Conservation (phyloP, 1,284 basidiomycete genomes). For the Hymenochaete sp. region DNA sequence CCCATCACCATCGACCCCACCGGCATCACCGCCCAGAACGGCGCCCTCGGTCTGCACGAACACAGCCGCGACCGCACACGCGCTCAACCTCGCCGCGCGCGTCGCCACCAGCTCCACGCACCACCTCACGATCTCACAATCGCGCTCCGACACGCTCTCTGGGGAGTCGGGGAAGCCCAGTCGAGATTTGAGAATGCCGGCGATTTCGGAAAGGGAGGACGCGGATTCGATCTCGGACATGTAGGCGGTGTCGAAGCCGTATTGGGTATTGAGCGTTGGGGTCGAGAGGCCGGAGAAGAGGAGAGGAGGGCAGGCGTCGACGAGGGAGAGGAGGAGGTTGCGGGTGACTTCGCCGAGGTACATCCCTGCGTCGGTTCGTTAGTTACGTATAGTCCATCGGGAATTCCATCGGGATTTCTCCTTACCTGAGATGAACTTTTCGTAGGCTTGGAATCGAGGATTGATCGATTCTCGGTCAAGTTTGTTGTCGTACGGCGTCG, state of each 20-base stretch:
- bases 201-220: conserved; percentile 32
- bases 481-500: conserved; percentile 89
- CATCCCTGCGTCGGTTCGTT: no score
- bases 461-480: conserved; percentile 93
- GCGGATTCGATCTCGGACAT: conserved; percentile 83
- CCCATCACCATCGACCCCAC: conserved; percentile 79
- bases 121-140: conserved; percentile 79
- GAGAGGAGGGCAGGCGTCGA: conserved; percentile 70
- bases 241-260: conserved; percentile 88
- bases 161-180: conserved; percentile 47
- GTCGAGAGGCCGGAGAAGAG: conserved; percentile 81
- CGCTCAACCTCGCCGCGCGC: conserved; percentile 79
- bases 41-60: conserved; percentile 70
- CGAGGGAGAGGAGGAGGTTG: conserved; percentile 75
- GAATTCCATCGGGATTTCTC: no score
- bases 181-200: conserved; percentile 49
- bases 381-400: no score
- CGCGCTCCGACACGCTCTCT: conserved; percentile 47
- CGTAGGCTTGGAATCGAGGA: conserved; percentile 88
- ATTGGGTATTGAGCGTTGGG: conserved; percentile 72
- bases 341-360: conserved; percentile 94
- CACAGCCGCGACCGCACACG: conserved; percentile 80
- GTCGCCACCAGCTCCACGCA: conserved; percentile 70
- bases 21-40: conserved; percentile 44
- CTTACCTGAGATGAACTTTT: conserved; percentile 98